Base-by-base conservation (phyloP, 352 stramenopile species). In the Elongisporangium undulatum region DNA sequence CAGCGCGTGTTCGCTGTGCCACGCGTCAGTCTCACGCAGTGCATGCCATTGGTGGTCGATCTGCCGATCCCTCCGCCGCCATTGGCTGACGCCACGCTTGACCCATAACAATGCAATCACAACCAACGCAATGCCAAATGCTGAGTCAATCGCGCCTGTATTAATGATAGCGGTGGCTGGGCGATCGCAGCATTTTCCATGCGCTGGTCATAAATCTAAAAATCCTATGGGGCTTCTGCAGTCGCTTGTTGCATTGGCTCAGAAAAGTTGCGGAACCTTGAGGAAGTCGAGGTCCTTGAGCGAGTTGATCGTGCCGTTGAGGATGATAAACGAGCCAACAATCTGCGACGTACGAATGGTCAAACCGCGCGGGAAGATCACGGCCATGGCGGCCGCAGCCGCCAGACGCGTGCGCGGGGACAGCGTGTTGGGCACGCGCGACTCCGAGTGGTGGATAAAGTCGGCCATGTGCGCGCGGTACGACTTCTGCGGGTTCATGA, bases 301-400 rank as follows among this genome's bases (percentile, higher is more conserved):
- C 51, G 85, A 92, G 71, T 96, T 95, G 69, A 97, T 97, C 34
- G 89, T 96, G 58, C 89, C 87, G 75, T 97, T 97, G 65, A 97
- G 84, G 63, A 97, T 97, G 63, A 97, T 94, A 61, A 97, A 97
- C 55, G 89, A 97, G 45, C 90, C 90, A 49, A 95, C 89, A 60
- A 97, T 97, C 78, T 97, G 89, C 64, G 85, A 87, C 53, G 87
- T 96, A 63, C 86, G 86, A 63, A 97, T 94, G 38, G 91, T 91
- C 55, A 94, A 74, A 0, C 90, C 90, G 62, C 89, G 91, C 23
- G 90, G 90, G 65, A 97, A 89, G 48, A 97, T 62, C 49, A 95
- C 59, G 17, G 90, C 91, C 29, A 97, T 72, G 48, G 79, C 74
- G 34, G 86, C 81, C 2, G 89, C 88, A 4, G 64, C 72, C 45